A percentile compares a stretch with the other conserved stretches of the same genome.
phyloP scores from a whole-genome alignment of 2,329 filamentous ascomycete genomes.

The Verticillium zaregamsianum region DNA sequence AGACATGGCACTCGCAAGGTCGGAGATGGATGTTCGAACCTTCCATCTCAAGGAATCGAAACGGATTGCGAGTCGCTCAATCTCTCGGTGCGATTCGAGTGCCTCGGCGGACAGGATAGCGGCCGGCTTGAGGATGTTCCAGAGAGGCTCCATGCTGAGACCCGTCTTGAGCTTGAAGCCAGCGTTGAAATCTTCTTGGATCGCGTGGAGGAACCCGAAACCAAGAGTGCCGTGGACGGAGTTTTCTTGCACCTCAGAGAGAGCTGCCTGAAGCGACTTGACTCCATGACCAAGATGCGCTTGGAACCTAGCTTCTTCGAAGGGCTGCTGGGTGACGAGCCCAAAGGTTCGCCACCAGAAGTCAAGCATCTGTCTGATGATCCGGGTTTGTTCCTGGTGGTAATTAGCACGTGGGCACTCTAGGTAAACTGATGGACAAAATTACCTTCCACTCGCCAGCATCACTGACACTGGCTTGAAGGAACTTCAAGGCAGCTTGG shows the following conservation, averaged over 20 bases:
- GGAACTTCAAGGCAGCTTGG: constrained; percentile 35
- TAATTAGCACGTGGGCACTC: constrained; percentile 3
- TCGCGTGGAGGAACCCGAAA: constrained; percentile 30
- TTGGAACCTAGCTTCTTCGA: constrained; percentile 62
- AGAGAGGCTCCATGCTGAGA: constrained; percentile 74
- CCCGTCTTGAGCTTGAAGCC: constrained; percentile 72
- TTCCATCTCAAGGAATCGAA: constrained; percentile 62
- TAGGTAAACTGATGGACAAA: constrained; percentile 5
- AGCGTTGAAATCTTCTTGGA: constrained; percentile 58
- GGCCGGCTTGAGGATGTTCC: constrained; percentile 66
- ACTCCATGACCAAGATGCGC: constrained; percentile 54
- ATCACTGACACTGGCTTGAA: constrained; percentile 27
- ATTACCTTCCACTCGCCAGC: constrained; percentile 24
- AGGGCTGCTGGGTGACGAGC: constrained; percentile 38
- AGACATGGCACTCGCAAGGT: constrained; percentile 48
- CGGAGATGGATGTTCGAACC: constrained; percentile 43
- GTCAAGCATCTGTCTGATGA: constrained; percentile 39
- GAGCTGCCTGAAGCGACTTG: constrained; percentile 32
- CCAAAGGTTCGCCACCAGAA: constrained; percentile 52
- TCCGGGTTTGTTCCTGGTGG: constrained; percentile 20
- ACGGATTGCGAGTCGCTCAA: constrained; percentile 52
- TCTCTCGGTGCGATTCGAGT: constrained; percentile 41
- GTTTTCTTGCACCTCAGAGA: constrained; percentile 17
- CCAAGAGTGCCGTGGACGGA: constrained; percentile 32
- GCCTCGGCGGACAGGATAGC: constrained; percentile 43